Evolutionary conservation across 345 rosid genomes (phyloP), one percentile per base, ranked within the genome.

Genomic region (Litchi chinensis): DNA sequence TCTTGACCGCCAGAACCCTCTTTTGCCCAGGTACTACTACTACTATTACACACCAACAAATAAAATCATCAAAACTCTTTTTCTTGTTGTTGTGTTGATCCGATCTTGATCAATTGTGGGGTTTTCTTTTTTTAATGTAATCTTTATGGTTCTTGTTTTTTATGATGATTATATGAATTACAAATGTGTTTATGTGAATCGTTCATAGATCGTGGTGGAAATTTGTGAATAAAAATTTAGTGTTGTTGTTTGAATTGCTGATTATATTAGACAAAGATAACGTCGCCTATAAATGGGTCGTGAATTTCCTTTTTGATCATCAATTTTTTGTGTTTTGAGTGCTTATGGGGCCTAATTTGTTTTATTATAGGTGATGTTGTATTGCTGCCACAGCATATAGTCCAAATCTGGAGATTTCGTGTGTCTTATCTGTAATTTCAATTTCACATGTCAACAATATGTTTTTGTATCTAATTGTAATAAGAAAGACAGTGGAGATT

Each of bases 1-100:
- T 3, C 85, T 89, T 65, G 83, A 89, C 16, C 87, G 81, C 65
- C 94, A 89, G 81, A 97, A 93, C 85, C 98, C 98, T 19, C 93
- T 92, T 74, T 94, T 93, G 41, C 99, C 99, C 41, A 90, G 95
- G 98, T 93, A 74, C 70, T 46, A 7, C 52, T 46, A 32, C n/a
- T 50, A 13, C 63, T 60, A 22, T n/a, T 60, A 37, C 26, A 19
- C n/a, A 18, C 21, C 4, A 62, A 22, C 16, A 32, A 26, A 65
- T 39, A 13, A 18, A 2, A 41, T 44, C 37, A 56, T 46, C 66
- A 10, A 15, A 0, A 5, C 44, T 56, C n/a, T 8, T 7, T 59
- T 52, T 28, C 3, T 62, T 73, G 52, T 50, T 6, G 62, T n/a
- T 70, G 68, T 21, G 22, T 74, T 54, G 79, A 76, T 67, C 79